phyloP scores from a whole-genome alignment of 352 stramenopile genomes.

The Phytophthora cajani region DNA sequence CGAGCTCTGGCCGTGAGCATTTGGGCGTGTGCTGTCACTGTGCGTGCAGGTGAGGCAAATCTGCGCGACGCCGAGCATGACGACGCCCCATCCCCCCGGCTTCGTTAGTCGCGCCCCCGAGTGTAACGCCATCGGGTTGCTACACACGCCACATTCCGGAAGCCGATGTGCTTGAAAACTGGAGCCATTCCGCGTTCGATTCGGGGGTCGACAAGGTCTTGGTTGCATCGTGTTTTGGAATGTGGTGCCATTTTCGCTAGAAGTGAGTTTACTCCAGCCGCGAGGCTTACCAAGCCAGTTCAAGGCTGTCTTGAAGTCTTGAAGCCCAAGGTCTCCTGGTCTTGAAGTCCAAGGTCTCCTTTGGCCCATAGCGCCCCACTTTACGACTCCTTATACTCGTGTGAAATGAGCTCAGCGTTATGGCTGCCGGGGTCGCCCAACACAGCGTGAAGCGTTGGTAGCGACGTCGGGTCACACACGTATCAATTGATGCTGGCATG shows the following conservation, averaged over 20 bases:
- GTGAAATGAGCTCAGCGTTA: too few species aligned
- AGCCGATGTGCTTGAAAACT: neutral
- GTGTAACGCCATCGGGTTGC: neutral
- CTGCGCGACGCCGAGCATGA: conserved; percentile 1
- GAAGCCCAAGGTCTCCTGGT: too few species aligned
- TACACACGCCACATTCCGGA: neutral
- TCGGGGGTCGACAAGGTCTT: neutral
- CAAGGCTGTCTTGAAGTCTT: too few species aligned
- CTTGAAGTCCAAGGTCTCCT: neutral
- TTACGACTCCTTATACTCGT: too few species aligned
- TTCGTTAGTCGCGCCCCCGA: conserved; percentile 24
- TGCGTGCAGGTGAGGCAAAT: neutral
- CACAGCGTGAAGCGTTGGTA: too few species aligned
- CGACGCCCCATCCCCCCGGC: conserved; percentile 12
- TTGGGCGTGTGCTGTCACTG: neutral
- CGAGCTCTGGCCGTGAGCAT: conserved; percentile 1
- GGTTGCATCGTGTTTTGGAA: neutral
- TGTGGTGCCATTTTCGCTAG: conserved; percentile 7
- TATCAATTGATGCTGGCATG: neutral
- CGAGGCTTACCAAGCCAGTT: neutral
- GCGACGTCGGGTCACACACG: too few species aligned
- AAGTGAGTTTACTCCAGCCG: neutral
- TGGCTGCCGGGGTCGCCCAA: too few species aligned
- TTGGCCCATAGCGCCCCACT: neutral
- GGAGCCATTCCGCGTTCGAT: neutral